Percentiles rank a stretch among this genome's conserved stretches.
These are phyloP conservation scores for Exophiala oligosperma DNA, from an alignment of 2,329 filamentous ascomycete genomes.

Conservation along the genomic window DNA sequence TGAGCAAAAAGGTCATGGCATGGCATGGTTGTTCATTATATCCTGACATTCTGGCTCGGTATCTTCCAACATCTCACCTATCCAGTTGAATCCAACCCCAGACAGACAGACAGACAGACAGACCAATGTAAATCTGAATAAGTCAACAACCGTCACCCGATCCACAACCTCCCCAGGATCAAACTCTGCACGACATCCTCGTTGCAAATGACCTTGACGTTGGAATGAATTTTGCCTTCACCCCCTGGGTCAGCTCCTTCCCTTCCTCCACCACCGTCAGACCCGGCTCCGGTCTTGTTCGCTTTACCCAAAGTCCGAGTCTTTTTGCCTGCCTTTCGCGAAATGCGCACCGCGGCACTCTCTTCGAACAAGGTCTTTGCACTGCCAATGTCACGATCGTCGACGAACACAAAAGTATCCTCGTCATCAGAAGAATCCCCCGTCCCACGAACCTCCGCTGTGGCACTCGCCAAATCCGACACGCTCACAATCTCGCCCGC, in stretches of 20 bases:
- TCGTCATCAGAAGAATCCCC: neutral
- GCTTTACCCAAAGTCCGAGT: slow-evolving; percentile 4
- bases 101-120: too few relatives aligned
- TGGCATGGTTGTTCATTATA: too few relatives aligned
- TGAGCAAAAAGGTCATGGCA: too few relatives aligned
- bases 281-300: too few relatives aligned
- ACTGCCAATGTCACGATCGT: slow-evolving; percentile 60
- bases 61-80: too few relatives aligned
- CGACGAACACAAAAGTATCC: slow-evolving; percentile 70
- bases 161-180: slow-evolving; percentile 72
- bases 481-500: slow-evolving; percentile 67
- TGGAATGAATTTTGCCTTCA: slow-evolving; percentile 23
- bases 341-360: slow-evolving; percentile 18
- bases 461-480: slow-evolving; percentile 65
- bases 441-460: slow-evolving; percentile 39
- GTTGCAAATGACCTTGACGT: slow-evolving; percentile 70
- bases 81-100: too few relatives aligned
- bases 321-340: slow-evolving; percentile 15
- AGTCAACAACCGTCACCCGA: neutral
- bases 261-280: too few relatives aligned
- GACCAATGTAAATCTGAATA: too few relatives aligned
- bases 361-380: slow-evolving; percentile 46
- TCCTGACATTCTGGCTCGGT: too few relatives aligned
- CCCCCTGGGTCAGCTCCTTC: slow-evolving; percentile 14
- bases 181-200: slow-evolving; percentile 91